These are phyloP conservation scores for Marasmius sp. DNA, from an alignment of 1,284 basidiomycete species.

Conservation along the genomic window DNA sequence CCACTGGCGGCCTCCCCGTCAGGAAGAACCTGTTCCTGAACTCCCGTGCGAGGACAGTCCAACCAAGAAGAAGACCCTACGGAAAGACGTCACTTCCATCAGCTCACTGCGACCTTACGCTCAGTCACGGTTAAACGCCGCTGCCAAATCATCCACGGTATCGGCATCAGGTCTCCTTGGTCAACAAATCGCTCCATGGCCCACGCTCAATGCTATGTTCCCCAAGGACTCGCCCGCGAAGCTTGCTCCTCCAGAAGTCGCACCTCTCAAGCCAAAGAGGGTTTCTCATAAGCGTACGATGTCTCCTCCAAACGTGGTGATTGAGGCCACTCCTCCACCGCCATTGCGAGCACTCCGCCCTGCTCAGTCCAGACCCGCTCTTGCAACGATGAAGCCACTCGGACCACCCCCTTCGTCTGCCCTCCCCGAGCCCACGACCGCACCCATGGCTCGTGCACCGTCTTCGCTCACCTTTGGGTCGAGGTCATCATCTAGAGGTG, in stretches of 20 bases:
- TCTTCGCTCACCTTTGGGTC: slow-evolving; percentile 53
- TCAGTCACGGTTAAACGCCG: slow-evolving; percentile 36
- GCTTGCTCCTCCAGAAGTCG: slow-evolving; percentile 10
- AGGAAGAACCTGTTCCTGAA: not conserved
- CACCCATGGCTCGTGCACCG: slow-evolving; percentile 31
- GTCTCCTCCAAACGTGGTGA: slow-evolving; percentile 52
- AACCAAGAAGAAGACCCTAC: slow-evolving; percentile 27
- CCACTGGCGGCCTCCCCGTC: slow-evolving; percentile 1
- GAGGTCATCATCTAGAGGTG: slow-evolving; percentile 33
- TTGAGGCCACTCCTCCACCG: slow-evolving; percentile 36
- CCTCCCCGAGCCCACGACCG: slow-evolving; percentile 5
- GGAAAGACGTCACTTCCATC: slow-evolving; percentile 46
- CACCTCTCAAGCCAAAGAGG: not conserved
- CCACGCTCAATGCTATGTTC: slow-evolving; percentile 45
- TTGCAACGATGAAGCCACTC: slow-evolving; percentile 18
- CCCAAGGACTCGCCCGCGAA: slow-evolving; percentile 36
- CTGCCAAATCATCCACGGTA: slow-evolving; percentile 13
- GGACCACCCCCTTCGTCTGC: slow-evolving; percentile 19
- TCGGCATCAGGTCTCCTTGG: slow-evolving; percentile 38
- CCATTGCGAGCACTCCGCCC: slow-evolving; percentile 62
- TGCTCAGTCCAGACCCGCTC: slow-evolving; percentile 31
- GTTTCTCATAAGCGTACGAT: slow-evolving; percentile 50
- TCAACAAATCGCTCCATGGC: slow-evolving; percentile 66
- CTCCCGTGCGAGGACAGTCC: slow-evolving; percentile 36
- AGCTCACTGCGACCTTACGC: slow-evolving; percentile 63